Percentiles rank a stretch among this genome's conserved stretches.
Conservation (phyloP, 352 stramenopile genomes). For the Phytopythium ostracodes region DNA sequence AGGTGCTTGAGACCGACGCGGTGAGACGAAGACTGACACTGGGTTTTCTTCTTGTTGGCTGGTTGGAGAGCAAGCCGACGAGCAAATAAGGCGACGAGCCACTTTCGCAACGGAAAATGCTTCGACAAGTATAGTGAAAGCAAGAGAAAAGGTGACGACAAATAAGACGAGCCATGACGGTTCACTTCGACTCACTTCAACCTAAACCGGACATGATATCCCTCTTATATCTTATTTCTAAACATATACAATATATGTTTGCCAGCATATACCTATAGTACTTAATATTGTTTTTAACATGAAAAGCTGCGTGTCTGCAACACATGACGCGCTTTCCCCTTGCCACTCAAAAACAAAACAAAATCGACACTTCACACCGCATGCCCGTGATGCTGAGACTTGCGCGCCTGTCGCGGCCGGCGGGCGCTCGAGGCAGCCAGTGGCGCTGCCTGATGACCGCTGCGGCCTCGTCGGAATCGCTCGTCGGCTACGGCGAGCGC, state of each 20-base stretch:
- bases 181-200: slow-evolving; percentile 1
- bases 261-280: neutral
- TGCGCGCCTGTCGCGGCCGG: no score
- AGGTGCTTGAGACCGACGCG: neutral
- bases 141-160: neutral
- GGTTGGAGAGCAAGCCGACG: no score
- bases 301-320: neutral
- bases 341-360: neutral
- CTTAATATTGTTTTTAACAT: neutral
- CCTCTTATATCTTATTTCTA: no score
- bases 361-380: no score
- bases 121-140: neutral
- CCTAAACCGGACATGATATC: no score
- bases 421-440: neutral
- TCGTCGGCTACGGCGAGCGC: slow-evolving; percentile 58
- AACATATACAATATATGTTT: neutral
- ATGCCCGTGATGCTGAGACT: neutral
- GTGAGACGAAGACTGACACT: neutral
- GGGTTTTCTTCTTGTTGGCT: no score
- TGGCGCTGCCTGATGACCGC: neutral
- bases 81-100: neutral
- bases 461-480: slow-evolving; percentile 27
- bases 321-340: neutral
- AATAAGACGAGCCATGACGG: neutral
- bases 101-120: neutral